Evolutionary conservation across 2,329 filamentous ascomycete genomes (phyloP).

Genomic region (Alternaria brassicicola): DNA sequence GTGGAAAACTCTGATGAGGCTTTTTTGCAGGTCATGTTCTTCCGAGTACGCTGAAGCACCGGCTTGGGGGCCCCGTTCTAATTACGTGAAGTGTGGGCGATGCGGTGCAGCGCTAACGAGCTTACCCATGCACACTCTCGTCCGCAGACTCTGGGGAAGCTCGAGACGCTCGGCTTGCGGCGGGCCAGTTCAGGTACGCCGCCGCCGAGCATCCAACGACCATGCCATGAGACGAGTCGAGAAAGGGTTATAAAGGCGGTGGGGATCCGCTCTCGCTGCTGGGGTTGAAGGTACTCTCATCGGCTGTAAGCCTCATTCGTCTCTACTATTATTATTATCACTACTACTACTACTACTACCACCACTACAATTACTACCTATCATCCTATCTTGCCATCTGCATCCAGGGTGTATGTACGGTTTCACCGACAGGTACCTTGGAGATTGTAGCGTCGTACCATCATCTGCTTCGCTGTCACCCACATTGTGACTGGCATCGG

Average conservation of each 20-base stretch:
- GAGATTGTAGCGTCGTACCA: slow-evolving; percentile 30
- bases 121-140: slow-evolving; percentile 9
- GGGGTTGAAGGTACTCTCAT: neutral
- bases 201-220: slow-evolving; percentile 4
- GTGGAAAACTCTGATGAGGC: slow-evolving; percentile 36
- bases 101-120: slow-evolving; percentile 24
- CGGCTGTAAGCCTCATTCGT: neutral
- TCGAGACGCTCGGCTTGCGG: slow-evolving; percentile 16
- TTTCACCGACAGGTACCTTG: slow-evolving; percentile 10
- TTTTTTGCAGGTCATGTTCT: slow-evolving; percentile 27
- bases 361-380: no score
- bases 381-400: slow-evolving; percentile 8
- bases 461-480: neutral
- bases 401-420: slow-evolving; percentile 12
- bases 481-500: slow-evolving; percentile 6
- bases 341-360: no score
- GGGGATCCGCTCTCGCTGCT: neutral
- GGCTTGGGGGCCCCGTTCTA: slow-evolving; percentile 7
- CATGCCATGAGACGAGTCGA: neutral
- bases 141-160: slow-evolving; percentile 18
- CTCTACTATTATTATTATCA: no score
- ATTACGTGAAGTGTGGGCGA: slow-evolving; percentile 36
- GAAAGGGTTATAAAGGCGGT: neutral
- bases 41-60: slow-evolving; percentile 2
- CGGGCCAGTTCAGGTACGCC: slow-evolving; percentile 24